Percentiles rank a stretch among this genome's conserved stretches.
phyloP scores from a whole-genome alignment of 2,329 filamentous ascomycete genomes.

The Alternaria arbusti region DNA sequence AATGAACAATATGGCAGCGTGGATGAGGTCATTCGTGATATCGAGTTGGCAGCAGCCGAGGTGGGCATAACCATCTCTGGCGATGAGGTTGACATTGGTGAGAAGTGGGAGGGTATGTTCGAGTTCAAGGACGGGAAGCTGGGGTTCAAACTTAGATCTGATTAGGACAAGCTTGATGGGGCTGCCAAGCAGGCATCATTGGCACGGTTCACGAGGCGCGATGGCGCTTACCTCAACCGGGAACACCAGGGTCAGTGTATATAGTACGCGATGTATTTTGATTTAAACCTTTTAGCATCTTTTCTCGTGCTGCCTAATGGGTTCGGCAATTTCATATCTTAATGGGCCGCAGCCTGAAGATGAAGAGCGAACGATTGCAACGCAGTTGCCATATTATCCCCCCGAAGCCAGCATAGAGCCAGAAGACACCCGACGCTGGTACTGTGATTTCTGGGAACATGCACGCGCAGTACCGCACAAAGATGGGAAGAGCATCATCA shows the following conservation, averaged over 20 bases:
- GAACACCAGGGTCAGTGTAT: neutral
- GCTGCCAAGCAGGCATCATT: neutral
- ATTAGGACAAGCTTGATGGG: neutral
- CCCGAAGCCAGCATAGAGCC: neutral
- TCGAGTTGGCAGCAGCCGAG: neutral
- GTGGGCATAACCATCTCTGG: neutral
- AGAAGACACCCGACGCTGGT: neutral
- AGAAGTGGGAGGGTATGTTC: neutral
- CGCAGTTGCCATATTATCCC: neutral
- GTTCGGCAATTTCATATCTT: neutral
- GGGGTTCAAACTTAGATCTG: neutral
- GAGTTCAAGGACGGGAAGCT: neutral
- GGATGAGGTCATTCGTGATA: neutral
- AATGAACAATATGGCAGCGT: neutral
- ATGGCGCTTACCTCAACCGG: neutral
- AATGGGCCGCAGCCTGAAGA: neutral
- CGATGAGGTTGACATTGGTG: neutral
- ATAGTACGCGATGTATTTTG: neutral
- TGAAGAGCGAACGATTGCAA: neutral
- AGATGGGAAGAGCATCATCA: neutral
- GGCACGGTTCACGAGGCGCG: neutral
- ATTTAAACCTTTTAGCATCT: fast-evolving
- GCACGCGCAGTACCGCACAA: neutral
- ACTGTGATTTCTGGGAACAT: neutral
- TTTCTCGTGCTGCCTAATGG: neutral